Conservation (phyloP, 495 filamentous ascomycete genomes). For the Aspergillus ostianus region DNA sequence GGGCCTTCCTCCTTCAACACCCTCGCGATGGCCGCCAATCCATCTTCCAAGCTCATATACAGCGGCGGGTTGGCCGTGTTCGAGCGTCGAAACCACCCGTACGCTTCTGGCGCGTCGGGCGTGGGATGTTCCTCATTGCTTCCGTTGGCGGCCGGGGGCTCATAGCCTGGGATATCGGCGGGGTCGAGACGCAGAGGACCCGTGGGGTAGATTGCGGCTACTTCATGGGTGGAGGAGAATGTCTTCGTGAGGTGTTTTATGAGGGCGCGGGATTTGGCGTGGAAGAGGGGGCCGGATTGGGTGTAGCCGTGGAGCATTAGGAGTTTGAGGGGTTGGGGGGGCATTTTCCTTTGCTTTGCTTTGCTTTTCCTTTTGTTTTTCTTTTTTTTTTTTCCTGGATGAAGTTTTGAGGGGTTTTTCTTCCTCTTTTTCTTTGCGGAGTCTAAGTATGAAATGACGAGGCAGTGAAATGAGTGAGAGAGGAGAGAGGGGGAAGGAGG, state of each 20-base stretch:
- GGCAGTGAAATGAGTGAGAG: no score
- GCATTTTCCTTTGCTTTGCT: no score
- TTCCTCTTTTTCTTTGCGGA: no score
- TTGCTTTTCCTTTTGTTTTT: no score
- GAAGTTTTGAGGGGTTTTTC: no score
- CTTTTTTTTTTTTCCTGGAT: no score
- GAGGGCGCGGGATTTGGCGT: conserved; percentile 83
- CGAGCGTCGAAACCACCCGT: conserved; percentile 81
- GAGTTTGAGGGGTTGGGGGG: conserved; percentile 45
- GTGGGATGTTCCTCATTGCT: background rate
- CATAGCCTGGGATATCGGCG: conserved; percentile 71
- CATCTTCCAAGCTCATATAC: conserved; percentile 66
- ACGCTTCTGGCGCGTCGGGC: conserved; percentile 54
- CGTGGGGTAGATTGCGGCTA: conserved; percentile 53
- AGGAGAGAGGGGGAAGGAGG: no score
- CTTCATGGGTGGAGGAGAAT: conserved; percentile 57
- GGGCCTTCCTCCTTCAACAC: conserved; percentile 58
- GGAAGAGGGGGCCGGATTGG: conserved; percentile 84
- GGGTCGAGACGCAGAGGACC: conserved; percentile 56
- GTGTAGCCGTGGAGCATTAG: conserved; percentile 74
- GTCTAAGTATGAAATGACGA: no score
- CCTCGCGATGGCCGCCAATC: conserved; percentile 57
- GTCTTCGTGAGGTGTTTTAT: conserved; percentile 75
- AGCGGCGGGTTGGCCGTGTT: conserved; percentile 44
- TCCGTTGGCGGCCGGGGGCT: conserved; percentile 21